Evolutionary conservation across 2,329 filamentous ascomycete genomes (phyloP).

Genomic region (Grosmannia huntii): DNA sequence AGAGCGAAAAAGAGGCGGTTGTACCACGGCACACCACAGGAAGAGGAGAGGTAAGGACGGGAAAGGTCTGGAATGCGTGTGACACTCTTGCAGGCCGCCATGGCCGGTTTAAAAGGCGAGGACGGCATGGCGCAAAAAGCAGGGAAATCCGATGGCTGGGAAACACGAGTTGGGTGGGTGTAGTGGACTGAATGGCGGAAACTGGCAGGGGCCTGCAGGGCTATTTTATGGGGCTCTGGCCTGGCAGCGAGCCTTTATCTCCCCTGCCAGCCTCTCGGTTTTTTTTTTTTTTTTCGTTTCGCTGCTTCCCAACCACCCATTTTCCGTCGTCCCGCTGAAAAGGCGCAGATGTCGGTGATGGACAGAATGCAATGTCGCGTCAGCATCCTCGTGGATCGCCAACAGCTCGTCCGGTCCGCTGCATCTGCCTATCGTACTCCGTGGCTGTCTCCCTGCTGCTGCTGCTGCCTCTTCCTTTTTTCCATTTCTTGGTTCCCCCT

Average conservation of each 20-base stretch:
- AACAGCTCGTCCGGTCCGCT: background rate
- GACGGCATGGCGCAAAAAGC: background rate
- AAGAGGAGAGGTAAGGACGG: background rate
- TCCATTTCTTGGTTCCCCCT: background rate
- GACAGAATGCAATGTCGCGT: no score
- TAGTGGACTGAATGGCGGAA: background rate
- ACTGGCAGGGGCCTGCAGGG: background rate
- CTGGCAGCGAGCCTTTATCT: background rate
- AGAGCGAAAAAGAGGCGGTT: background rate
- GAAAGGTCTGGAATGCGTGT: background rate
- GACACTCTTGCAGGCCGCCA: background rate
- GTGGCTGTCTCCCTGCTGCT: background rate
- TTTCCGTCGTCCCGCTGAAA: background rate
- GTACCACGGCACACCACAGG: background rate
- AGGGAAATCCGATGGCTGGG: constrained; percentile 1
- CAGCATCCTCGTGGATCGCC: background rate
- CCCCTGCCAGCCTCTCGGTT: background rate
- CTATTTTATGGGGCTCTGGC: background rate
- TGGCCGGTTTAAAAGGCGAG: background rate
- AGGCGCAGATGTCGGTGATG: no score
- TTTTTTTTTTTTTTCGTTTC: background rate
- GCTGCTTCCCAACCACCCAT: background rate
- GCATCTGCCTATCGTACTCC: background rate
- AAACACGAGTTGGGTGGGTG: background rate
- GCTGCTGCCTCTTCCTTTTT: background rate